Percentiles rank a stretch among this genome's conserved stretches.
Evolutionary conservation across 2,329 filamentous ascomycete species (phyloP).

Genomic region (Paecilomyces sp.): DNA sequence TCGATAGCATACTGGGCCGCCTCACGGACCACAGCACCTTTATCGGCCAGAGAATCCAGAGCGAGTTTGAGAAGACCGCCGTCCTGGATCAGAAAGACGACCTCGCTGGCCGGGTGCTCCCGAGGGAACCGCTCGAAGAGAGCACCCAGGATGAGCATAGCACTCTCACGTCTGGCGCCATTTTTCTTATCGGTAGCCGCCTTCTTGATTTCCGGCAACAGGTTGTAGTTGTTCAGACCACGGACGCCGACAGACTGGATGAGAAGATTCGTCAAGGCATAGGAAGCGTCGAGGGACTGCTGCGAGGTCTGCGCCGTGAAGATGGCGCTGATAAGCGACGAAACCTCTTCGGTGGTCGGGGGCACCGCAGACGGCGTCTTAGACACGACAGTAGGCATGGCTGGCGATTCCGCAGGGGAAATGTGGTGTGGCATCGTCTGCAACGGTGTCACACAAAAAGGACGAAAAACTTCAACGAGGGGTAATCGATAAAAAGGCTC

Average conservation of each 20-base stretch:
- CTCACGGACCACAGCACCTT: conserved; percentile 80
- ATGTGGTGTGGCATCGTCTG: conserved; percentile 42
- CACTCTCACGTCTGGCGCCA: conserved; percentile 73
- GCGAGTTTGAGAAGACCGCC: conserved; percentile 64
- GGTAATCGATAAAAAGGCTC: not conserved
- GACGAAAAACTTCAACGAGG: not conserved
- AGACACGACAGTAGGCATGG: conserved; percentile 41
- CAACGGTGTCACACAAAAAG: not conserved
- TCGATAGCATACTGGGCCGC: conserved; percentile 92
- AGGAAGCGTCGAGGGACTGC: conserved; percentile 61
- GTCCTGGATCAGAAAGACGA: conserved; percentile 75
- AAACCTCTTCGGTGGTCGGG: conserved; percentile 60
- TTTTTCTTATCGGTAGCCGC: conserved; percentile 92
- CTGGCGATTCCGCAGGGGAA: conserved; percentile 31
- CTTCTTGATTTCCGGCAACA: conserved; percentile 61
- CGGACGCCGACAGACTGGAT: conserved; percentile 59
- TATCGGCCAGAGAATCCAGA: conserved; percentile 82
- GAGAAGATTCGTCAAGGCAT: conserved; percentile 57
- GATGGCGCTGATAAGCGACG: conserved; percentile 57
- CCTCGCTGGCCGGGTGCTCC: conserved; percentile 70
- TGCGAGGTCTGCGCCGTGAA: conserved; percentile 64
- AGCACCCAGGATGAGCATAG: conserved; percentile 90
- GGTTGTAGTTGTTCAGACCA: conserved; percentile 54
- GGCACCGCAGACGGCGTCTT: conserved; percentile 41
- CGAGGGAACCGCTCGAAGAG: conserved; percentile 84